Base-by-base conservation (phyloP, 768 basidiomycete species). In the Boletus rufocinnamomeus region DNA sequence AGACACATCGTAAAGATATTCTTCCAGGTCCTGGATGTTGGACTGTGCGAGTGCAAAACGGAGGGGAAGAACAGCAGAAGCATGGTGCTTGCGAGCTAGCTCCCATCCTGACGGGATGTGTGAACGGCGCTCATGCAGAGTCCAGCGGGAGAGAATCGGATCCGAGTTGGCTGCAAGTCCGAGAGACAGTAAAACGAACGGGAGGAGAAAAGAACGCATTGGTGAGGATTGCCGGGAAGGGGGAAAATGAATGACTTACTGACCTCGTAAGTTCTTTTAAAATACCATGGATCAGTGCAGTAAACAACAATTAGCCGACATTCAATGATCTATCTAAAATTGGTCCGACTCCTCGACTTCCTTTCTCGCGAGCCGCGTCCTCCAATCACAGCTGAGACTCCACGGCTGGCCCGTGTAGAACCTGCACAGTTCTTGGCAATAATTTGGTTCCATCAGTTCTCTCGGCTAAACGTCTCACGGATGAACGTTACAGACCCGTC, bases 21-120 rank as follows among this genome's bases (percentile, higher is more conserved):
- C 73, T 23, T 80, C 78, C 16, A 82, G 59, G 37, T 68, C 49
- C 52, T 77, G 65, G 8, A 79, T 54, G 59, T 82, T 80, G 44
- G 65, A 66, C 63, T 82, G 81, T 8, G 63, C 61, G 6, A 82
- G 74, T 0, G 79, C 81, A 44, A 82, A 75, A 47, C 80, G 79
- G 37, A 82, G 67, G 13, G 80, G 81, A 28, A 82, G 58, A 3
- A 72, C 56, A 21, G 69, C 66, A 44, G 71, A 57, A 10, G 75
- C 23, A 37, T 74, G 63, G 23, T 74, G 68, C 5, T 69, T 74
- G 32, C 73, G 69, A 19, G 69, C 51, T 4, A 62, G 55, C 0
- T 37, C 41, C 80, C 76, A 82, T 58, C 78, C 80, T 27, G 62
- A 38, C 2, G 82, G 82, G 25, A 71, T 60, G 30, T 66, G 52